Evolutionary conservation across 2,329 filamentous ascomycete species (phyloP).

Genomic region (Berkeleyomyces basicola): DNA sequence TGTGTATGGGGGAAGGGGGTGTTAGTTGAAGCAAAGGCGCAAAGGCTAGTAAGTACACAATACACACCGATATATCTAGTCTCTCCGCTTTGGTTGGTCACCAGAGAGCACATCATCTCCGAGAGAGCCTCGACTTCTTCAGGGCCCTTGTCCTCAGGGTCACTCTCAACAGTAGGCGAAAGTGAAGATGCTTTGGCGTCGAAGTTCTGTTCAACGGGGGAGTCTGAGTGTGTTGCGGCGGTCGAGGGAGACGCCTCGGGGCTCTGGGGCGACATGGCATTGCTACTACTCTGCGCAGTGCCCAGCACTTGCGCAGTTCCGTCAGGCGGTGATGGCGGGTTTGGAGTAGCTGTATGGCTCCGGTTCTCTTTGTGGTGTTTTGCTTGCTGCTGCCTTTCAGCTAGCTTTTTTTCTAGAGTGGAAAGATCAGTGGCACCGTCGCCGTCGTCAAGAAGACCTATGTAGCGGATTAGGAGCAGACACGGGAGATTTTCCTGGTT

Average conservation of each 20-base stretch:
- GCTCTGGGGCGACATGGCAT: conserved; percentile 34
- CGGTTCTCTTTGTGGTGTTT: conserved; percentile 21
- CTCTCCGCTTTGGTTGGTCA: conserved; percentile 88
- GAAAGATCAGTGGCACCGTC: conserved; percentile 74
- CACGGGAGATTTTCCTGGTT: neutral
- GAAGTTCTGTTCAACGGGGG: neutral
- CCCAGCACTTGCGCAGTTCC: conserved; percentile 21
- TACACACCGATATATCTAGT: conserved; percentile 79
- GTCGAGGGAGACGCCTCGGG: conserved; percentile 32
- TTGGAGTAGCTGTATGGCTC: conserved; percentile 31
- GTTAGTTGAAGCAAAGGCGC: neutral
- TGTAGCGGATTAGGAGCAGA: neutral
- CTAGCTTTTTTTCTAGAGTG: conserved; percentile 62
- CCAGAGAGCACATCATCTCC: conserved; percentile 97
- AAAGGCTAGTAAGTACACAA: neutral
- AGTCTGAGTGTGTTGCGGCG: neutral
- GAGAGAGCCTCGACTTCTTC: conserved; percentile 73
- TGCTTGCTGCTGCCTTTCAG: conserved; percentile 38
- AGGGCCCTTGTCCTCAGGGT: conserved; percentile 25
- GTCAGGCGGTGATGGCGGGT: conserved; percentile 36
- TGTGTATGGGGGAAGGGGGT: conserved; percentile 22
- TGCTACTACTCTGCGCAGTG: conserved; percentile 23
- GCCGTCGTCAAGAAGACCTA: conserved; percentile 66
- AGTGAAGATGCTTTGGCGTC: conserved; percentile 17
- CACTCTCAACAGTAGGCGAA: conserved; percentile 24